phyloP scores from a whole-genome alignment of 2,329 filamentous ascomycete genomes.

The Arthrobotrys pseudoclavata region DNA sequence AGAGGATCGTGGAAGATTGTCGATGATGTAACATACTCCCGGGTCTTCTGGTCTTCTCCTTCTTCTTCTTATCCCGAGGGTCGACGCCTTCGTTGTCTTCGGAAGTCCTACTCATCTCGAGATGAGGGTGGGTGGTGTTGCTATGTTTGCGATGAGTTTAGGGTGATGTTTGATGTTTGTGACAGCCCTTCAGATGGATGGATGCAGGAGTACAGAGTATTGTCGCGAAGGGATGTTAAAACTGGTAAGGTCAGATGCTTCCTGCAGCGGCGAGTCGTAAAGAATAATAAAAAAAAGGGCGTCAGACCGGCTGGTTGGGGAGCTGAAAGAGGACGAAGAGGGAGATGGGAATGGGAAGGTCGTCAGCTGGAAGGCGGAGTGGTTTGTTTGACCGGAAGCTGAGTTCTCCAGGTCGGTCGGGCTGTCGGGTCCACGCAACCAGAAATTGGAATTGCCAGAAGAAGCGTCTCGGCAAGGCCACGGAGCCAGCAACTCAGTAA shows the following conservation, averaged over 20 bases:
- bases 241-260: background rate
- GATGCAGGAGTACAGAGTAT: background rate
- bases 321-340: background rate
- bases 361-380: constrained; percentile 29
- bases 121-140: background rate
- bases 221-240: background rate
- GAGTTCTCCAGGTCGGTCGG: constrained; percentile 18
- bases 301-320: constrained; percentile 26
- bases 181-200: constrained; percentile 1
- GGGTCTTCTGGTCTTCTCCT: constrained; percentile 90
- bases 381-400: constrained; percentile 7
- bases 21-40: constrained; percentile 74
- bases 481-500: background rate
- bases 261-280: background rate
- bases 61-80: constrained; percentile 72
- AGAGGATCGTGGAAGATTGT: constrained; percentile 28
- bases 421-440: constrained; percentile 16
- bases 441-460: constrained; percentile 34
- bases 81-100: constrained; percentile 63
- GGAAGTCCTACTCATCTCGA: constrained; percentile 56
- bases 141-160: constrained; percentile 28
- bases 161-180: constrained; percentile 26
- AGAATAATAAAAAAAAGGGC: background rate
- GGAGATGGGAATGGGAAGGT: constrained; percentile 9
- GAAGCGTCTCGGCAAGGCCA: constrained; percentile 21